Percentiles rank a stretch among this genome's conserved stretches.
Conservation (phyloP, 352 stramenopile species). For the Phytophthora aleatoria region DNA sequence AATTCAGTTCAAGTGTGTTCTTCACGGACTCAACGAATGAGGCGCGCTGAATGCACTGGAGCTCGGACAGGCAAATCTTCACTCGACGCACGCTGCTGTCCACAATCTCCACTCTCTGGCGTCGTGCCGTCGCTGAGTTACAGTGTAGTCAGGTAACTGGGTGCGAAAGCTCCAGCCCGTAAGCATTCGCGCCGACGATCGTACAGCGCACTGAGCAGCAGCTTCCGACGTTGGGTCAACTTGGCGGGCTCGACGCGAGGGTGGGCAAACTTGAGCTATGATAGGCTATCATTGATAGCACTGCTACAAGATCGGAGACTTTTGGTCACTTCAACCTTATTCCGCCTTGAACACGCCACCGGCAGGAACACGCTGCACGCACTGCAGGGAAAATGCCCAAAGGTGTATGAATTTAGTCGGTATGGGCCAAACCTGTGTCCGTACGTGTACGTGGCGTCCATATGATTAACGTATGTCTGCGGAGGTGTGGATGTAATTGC, state of each 20-base stretch:
- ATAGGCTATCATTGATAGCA: background rate
- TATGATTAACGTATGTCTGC: too few relatives aligned
- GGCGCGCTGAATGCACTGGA: slow-evolving; percentile 13
- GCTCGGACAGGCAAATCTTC: slow-evolving; percentile 16
- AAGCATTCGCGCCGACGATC: slow-evolving; percentile 29
- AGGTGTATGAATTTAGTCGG: too few relatives aligned
- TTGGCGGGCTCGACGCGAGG: background rate
- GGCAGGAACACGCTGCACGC: too few relatives aligned
- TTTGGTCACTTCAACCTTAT: slow-evolving; percentile 15
- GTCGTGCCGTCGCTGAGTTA: slow-evolving; percentile 12
- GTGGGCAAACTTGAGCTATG: too few relatives aligned
- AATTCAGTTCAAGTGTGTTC: slow-evolving; percentile 19
- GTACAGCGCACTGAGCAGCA: background rate
- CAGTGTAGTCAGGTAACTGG: background rate
- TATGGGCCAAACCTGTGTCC: too few relatives aligned
- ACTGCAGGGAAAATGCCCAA: too few relatives aligned
- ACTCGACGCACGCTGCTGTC: background rate
- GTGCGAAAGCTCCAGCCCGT: background rate
- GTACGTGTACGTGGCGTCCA: too few relatives aligned
- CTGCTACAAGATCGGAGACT: slow-evolving; percentile 15
- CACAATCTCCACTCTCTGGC: slow-evolving; percentile 21
- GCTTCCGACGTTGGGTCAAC: slow-evolving; percentile 17
- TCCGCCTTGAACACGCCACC: slow-evolving; percentile 7
- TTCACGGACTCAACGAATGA: slow-evolving; percentile 12
- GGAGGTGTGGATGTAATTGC: too few relatives aligned